These are phyloP conservation scores for Cladosporium halotolerans DNA, from an alignment of 2,329 filamentous ascomycete genomes.

Conservation along the genomic window DNA sequence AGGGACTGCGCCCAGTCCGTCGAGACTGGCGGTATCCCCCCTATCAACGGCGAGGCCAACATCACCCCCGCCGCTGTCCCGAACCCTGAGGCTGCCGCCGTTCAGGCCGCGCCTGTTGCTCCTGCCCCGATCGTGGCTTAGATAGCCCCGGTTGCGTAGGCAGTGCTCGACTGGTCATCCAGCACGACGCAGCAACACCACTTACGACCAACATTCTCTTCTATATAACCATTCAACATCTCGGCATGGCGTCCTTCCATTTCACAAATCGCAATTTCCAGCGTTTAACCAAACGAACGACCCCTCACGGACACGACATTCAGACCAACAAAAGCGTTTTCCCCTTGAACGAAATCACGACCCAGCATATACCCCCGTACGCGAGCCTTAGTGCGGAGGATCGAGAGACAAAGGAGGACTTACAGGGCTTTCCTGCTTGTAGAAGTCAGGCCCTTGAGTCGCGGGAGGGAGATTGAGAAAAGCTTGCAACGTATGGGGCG, in stretches of 20 bases:
- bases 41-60: conserved; percentile 28
- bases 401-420: conserved; percentile 11
- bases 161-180: conserved; percentile 5
- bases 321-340: conserved; percentile 18
- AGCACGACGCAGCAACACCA: conserved; percentile 17
- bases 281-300: conserved; percentile 15
- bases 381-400: conserved; percentile 11
- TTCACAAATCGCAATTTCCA: conserved; percentile 7
- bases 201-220: conserved; percentile 14
- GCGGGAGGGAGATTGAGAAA: conserved; percentile 9
- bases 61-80: conserved; percentile 30
- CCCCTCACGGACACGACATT: conserved; percentile 24
- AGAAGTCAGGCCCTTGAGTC: conserved; percentile 11
- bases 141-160: conserved; percentile 5
- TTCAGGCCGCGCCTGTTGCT: conserved; percentile 10
- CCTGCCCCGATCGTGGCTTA: conserved; percentile 10
- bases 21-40: conserved; percentile 32
- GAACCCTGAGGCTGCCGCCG: conserved; percentile 7
- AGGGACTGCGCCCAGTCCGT: conserved; percentile 83
- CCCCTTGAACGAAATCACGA: conserved; percentile 15
- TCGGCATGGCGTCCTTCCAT: conserved; percentile 12
- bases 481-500: conserved; percentile 8
- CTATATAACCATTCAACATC: conserved; percentile 13
- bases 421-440: conserved; percentile 10
- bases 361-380: conserved; percentile 14